Percentiles rank a stretch among this genome's conserved stretches.
Evolutionary conservation across 495 filamentous ascomycete species (phyloP).

Genomic region (Cudoniella acicularis): DNA sequence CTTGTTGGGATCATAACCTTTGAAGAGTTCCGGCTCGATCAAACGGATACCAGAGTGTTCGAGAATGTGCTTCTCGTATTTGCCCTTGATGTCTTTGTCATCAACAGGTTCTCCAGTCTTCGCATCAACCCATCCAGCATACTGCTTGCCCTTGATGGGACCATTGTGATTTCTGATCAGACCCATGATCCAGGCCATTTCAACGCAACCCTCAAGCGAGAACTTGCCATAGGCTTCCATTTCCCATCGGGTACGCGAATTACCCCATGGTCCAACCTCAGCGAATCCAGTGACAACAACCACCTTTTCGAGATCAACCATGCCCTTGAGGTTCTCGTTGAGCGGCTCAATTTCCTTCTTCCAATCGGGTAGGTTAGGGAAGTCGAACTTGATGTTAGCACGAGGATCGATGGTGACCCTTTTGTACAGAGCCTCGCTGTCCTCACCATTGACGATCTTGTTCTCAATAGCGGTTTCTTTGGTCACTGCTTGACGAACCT

Average conservation of each 20-base stretch:
- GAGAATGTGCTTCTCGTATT: slow-evolving; percentile 94
- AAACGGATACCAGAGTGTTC: slow-evolving; percentile 97
- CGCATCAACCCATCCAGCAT: slow-evolving; percentile 95
- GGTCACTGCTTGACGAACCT: slow-evolving; percentile 87
- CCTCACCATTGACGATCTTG: slow-evolving; percentile 93
- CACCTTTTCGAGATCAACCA: slow-evolving; percentile 97
- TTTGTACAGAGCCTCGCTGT: slow-evolving; percentile 88
- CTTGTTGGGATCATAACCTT: slow-evolving; percentile 95
- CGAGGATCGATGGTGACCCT: slow-evolving; percentile 89
- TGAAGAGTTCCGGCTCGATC: slow-evolving; percentile 96
- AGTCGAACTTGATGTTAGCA: slow-evolving; percentile 96
- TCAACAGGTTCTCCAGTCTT: slow-evolving; percentile 95
- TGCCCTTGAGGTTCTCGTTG: slow-evolving; percentile 83
- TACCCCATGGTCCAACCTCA: slow-evolving; percentile 97
- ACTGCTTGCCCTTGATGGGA: slow-evolving; percentile 93
- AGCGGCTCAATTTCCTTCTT: slow-evolving; percentile 85
- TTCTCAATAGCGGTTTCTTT: slow-evolving; percentile 97
- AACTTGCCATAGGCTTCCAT: slow-evolving; percentile 98
- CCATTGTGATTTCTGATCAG: slow-evolving; percentile 98
- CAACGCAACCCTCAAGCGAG: slow-evolving; percentile 94
- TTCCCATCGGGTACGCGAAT: slow-evolving; percentile 96
- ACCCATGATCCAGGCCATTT: slow-evolving; percentile 99
- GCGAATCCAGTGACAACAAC: slow-evolving; percentile 97
- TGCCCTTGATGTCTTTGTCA: slow-evolving; percentile 94
- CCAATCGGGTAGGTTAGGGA: slow-evolving; percentile 87